Evolutionary conservation across 208 protist species (phyloP).

Genomic region (Lotmaria passim): DNA sequence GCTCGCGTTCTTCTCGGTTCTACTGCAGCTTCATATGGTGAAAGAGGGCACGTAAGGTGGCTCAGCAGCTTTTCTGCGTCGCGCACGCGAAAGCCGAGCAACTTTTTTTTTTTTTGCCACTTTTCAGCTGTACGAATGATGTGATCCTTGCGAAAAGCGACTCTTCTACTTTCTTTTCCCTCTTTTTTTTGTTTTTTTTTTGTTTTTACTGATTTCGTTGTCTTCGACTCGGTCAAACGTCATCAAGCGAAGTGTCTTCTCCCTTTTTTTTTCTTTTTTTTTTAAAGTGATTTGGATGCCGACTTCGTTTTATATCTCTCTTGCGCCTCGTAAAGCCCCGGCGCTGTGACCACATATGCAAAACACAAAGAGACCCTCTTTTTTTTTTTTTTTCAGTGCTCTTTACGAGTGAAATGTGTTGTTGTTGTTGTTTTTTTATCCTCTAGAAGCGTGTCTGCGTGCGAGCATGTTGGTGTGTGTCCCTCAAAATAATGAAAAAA

Average conservation of each 20-base stretch:
- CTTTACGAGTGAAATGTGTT: not conserved
- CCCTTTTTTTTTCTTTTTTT: not conserved
- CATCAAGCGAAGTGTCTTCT: not conserved
- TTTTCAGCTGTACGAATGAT: conserved; percentile 3
- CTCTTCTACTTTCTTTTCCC: not conserved
- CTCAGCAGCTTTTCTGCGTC: not conserved
- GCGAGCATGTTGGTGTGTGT: not conserved
- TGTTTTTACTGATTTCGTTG: conserved; percentile 14
- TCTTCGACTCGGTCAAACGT: conserved; percentile 4
- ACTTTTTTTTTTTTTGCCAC: conserved; percentile 15
- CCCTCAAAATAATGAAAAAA: too few species aligned
- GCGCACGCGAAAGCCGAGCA: too few species aligned
- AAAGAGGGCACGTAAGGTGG: too few species aligned
- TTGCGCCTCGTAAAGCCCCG: too few species aligned
- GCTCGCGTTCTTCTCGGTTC: too few species aligned
- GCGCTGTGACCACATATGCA: not conserved
- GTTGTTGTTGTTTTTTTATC: not conserved
- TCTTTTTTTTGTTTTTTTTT: conserved; percentile 29
- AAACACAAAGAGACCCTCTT: not conserved
- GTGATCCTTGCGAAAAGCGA: not conserved
- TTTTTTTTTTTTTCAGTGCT: not conserved
- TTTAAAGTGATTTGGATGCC: too few species aligned
- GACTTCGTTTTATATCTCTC: too few species aligned
- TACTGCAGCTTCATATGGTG: too few species aligned
- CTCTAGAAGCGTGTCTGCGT: too few species aligned